Evolutionary conservation across 441 rosid genomes (phyloP).

Genomic region (Adansonia grandidieri): DNA sequence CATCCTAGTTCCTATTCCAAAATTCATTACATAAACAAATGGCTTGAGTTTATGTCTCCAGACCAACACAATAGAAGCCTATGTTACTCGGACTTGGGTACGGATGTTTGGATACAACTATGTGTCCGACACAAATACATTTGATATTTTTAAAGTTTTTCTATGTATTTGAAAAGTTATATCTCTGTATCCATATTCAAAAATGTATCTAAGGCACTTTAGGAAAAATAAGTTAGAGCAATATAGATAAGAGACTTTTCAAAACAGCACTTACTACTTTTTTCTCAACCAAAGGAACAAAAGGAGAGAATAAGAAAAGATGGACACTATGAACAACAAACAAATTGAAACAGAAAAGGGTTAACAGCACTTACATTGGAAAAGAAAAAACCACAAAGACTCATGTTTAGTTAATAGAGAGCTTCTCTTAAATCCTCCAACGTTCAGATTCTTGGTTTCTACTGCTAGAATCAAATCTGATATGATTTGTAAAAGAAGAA

Average conservation of each 20-base stretch:
- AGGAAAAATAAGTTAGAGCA: no score
- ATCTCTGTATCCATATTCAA: no score
- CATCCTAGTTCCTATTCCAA: neutral
- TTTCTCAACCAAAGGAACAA: neutral
- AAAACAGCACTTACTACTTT: neutral
- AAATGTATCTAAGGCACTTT: no score
- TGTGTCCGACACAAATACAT: no score
- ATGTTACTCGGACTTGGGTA: no score
- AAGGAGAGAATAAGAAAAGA: neutral
- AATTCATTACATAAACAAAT: neutral
- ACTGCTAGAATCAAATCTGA: neutral
- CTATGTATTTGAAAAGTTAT: no score
- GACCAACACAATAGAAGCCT: neutral
- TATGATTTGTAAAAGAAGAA: neutral
- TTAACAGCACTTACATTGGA: neutral
- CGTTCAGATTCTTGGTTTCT: neutral
- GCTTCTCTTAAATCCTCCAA: neutral
- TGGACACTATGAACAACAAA: neutral
- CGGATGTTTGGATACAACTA: no score
- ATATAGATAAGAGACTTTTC: neutral
- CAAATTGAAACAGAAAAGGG: neutral
- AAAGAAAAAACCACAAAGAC: neutral
- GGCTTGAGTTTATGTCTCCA: neutral
- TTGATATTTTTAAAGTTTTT: no score
- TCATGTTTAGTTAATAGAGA: neutral